Evolutionary conservation across 2,329 filamentous ascomycete genomes (phyloP).

Genomic region (Fusarium poae): DNA sequence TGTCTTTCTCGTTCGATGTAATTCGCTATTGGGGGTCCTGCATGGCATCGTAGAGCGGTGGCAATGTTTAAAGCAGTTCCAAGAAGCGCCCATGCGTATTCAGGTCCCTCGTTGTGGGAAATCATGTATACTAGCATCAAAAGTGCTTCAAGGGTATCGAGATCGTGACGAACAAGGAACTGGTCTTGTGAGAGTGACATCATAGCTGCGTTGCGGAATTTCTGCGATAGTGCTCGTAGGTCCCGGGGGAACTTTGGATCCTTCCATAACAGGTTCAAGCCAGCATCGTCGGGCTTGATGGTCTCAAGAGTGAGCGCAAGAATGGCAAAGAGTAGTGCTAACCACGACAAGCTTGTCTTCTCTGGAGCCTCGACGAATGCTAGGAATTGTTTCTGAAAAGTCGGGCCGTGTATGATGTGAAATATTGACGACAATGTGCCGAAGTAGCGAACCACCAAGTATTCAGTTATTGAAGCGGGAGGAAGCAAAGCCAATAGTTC

Average conservation of each 20-base stretch:
- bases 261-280: not conserved
- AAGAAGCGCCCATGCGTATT: conserved; percentile 22
- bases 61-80: conserved; percentile 18
- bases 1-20: conserved; percentile 1
- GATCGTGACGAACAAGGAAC: not conserved
- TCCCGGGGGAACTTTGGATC: conserved; percentile 4
- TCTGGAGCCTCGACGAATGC: fast-evolving
- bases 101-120: conserved; percentile 8
- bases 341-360: conserved; percentile 4
- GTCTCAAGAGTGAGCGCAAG: conserved; percentile 15
- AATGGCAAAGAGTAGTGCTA: conserved; percentile 3
- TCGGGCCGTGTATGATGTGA: conserved; percentile 15
- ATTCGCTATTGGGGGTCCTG: not conserved
- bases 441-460: conserved; percentile 8
- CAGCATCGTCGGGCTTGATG: not conserved
- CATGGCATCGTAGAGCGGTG: conserved; percentile 2
- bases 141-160: conserved; percentile 4
- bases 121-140: conserved; percentile 20
- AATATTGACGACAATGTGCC: conserved; percentile 11
- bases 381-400: conserved; percentile 3
- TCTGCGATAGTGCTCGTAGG: fast-evolving
- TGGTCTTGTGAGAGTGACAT: conserved; percentile 14
- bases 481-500: conserved; percentile 11
- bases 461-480: conserved; percentile 4
- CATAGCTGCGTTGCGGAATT: conserved; percentile 9